These are phyloP conservation scores for Syncephalis plumigaleata DNA, from an alignment of 371 early-diverging fungal species.

Conservation along the genomic window DNA sequence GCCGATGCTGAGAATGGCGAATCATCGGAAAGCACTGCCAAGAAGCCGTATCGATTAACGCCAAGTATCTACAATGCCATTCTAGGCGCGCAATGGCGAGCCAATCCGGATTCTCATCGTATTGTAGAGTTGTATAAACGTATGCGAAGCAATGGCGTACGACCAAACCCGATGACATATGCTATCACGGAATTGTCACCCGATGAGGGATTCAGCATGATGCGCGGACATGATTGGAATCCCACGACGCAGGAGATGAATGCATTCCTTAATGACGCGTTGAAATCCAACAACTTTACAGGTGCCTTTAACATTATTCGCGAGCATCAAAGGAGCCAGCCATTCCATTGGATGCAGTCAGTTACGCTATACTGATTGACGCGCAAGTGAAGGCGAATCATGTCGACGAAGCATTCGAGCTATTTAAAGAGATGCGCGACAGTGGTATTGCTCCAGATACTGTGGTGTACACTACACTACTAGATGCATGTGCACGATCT, in stretches of 20 bases:
- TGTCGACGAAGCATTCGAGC: slow-evolving; percentile 9
- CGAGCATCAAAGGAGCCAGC: too few relatives aligned
- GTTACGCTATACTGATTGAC: slow-evolving; percentile 10
- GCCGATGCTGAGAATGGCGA: neutral
- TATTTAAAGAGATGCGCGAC: slow-evolving; percentile 10
- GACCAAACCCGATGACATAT: slow-evolving; percentile 15
- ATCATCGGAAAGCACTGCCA: neutral
- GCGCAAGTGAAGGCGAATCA: slow-evolving; percentile 15
- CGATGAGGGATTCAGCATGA: too few relatives aligned
- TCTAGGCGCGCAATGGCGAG: neutral
- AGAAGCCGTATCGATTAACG: neutral
- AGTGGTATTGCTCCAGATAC: slow-evolving; percentile 12
- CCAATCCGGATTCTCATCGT: neutral
- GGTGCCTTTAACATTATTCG: too few relatives aligned
- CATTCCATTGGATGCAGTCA: too few relatives aligned
- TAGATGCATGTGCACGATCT: slow-evolving; percentile 9
- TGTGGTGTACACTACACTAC: slow-evolving; percentile 13
- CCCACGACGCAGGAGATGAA: too few relatives aligned
- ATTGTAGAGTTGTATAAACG: neutral
- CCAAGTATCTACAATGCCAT: neutral
- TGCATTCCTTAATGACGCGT: too few relatives aligned
- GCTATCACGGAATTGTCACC: slow-evolving; percentile 6
- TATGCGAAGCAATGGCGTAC: slow-evolving; percentile 1
- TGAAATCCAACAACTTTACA: too few relatives aligned
- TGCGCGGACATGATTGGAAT: too few relatives aligned